Evolutionary conservation across 2,329 filamentous ascomycete species (phyloP).

Genomic region (Aschersonia sp.): DNA sequence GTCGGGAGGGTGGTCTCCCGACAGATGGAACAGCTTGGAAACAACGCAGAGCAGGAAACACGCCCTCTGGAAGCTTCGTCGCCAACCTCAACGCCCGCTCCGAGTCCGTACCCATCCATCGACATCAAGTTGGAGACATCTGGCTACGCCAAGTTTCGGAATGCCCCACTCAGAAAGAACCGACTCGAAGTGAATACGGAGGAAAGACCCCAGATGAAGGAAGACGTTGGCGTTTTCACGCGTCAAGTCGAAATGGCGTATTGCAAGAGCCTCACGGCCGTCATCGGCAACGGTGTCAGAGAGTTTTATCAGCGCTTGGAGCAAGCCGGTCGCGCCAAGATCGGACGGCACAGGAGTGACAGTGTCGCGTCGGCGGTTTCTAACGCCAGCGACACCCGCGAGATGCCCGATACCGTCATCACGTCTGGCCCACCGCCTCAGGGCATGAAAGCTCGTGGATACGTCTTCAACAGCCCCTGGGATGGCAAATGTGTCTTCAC

Average conservation of each 20-base stretch:
- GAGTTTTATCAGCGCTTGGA: constrained; percentile 26
- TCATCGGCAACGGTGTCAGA: constrained; percentile 20
- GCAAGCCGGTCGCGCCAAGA: constrained; percentile 10
- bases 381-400: neutral
- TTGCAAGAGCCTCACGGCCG: constrained; percentile 29
- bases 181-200: constrained; percentile 6
- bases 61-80: constrained; percentile 8
- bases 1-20: constrained; percentile 49
- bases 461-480: constrained; percentile 78
- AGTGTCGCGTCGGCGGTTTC: constrained; percentile 18
- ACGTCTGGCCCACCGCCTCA: constrained; percentile 2
- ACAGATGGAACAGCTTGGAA: constrained; percentile 24
- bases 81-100: neutral
- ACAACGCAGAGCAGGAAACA: constrained; percentile 9
- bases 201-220: neutral
- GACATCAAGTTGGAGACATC: constrained; percentile 38
- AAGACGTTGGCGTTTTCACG: constrained; percentile 24
- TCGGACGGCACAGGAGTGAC: constrained; percentile 13
- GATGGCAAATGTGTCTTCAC: constrained; percentile 74
- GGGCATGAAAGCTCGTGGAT: constrained; percentile 42
- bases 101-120: constrained; percentile 25
- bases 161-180: constrained; percentile 25
- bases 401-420: neutral
- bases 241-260: constrained; percentile 46
- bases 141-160: constrained; percentile 43